Percentiles rank a stretch among this genome's conserved stretches.
Evolutionary conservation across 2,329 filamentous ascomycete genomes (phyloP).

Genomic region (Pyrenochaeta sp.): DNA sequence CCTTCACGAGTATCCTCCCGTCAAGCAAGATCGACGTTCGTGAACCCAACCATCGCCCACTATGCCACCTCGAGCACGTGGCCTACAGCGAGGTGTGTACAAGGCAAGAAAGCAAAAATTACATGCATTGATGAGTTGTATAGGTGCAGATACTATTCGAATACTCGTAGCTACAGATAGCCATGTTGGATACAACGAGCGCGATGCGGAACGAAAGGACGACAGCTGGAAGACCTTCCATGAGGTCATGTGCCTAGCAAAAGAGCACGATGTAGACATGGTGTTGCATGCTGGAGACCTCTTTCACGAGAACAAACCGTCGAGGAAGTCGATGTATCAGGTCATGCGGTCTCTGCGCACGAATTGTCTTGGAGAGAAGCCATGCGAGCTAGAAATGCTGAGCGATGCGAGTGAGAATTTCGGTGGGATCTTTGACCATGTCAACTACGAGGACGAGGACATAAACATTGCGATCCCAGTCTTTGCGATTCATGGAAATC

Average conservation of each 20-base stretch:
- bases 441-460: slow-evolving; percentile 97
- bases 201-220: slow-evolving; percentile 91
- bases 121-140: slow-evolving; percentile 13
- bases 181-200: slow-evolving; percentile 96
- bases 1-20: not conserved
- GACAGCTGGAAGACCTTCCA: slow-evolving; percentile 98
- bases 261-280: slow-evolving; percentile 94
- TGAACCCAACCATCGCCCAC: not conserved
- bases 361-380: slow-evolving; percentile 95
- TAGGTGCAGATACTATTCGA: slow-evolving; percentile 83
- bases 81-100: slow-evolving; percentile 38
- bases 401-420: slow-evolving; percentile 94
- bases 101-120: not conserved
- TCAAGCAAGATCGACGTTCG: not conserved
- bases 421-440: slow-evolving; percentile 84
- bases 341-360: slow-evolving; percentile 94
- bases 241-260: slow-evolving; percentile 90
- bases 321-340: slow-evolving; percentile 93
- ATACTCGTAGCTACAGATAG: slow-evolving; percentile 96
- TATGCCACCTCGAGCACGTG: slow-evolving; percentile 40
- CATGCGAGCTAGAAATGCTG: slow-evolving; percentile 92
- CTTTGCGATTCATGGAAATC: slow-evolving; percentile 98
- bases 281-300: slow-evolving; percentile 92
- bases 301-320: slow-evolving; percentile 98
- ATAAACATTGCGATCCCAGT: slow-evolving; percentile 98